Evolutionary conservation across 106 monocot genomes (phyloP), one percentile per base, ranked within the genome.

Genomic region (Dendrobium chrysotoxum): DNA sequence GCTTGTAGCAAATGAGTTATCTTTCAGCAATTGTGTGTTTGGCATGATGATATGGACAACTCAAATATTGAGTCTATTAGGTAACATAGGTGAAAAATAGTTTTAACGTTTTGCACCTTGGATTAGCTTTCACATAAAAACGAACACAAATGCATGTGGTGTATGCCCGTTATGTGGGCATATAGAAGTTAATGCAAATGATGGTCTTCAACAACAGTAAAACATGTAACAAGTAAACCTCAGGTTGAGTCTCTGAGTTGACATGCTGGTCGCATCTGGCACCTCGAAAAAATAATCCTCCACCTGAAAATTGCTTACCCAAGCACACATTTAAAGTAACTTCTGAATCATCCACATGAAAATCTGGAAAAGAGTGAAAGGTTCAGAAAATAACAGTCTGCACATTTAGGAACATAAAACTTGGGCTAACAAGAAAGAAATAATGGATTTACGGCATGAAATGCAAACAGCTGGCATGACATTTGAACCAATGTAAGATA

Each of bases 301-400:
- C 98, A 76, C 98, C 98, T 81, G 84, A 84, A 86, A 98, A 98
- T 65, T 98, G 88, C 81, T 89, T 95, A 5, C 98, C 98, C 89
- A 98, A 83, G 82, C 95, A 98, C 23, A 98, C 94, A 88, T 98
- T 92, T 50, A 98, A 81, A 64, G 98, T 95, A 76, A 98, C 91
- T 85, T 98, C 98, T n/a, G 98, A 94, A 80, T 98, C 98, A 83
- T 98, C 98, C 13, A 98, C 98, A 87, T 98, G 98, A 77, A 92
- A 98, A 82, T 92, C 98, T 98, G 78, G 28, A 82, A 87, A 28
- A 21, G n/a, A 82, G 75, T 70, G 31, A 31, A 70, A 35, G 31
- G 70, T 31, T 70, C 31, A 70, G 70, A 70, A 66, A 61, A 70
- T 2, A 30, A 70, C 31, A 70, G 70, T 70, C 35, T 35, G 31